Evolutionary conservation across 148 eudicot species (phyloP).

Genomic region (Camellia granthamiana): DNA sequence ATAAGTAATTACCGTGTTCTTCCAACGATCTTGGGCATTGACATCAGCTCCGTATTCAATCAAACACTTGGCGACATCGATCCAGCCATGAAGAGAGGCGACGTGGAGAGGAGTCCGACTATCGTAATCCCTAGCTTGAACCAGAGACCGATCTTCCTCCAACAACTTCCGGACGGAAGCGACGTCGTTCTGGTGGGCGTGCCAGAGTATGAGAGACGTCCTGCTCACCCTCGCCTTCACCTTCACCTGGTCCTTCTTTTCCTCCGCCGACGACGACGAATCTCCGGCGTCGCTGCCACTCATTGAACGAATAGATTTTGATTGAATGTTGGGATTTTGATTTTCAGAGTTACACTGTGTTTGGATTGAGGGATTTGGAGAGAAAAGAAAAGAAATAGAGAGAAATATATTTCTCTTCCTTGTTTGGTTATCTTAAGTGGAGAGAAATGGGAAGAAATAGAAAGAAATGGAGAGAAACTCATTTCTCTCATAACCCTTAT

Average conservation of each 20-base stretch:
- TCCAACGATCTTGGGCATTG: slow-evolving; percentile 97
- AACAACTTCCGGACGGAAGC: slow-evolving; percentile 69
- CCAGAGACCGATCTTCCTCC: slow-evolving; percentile 72
- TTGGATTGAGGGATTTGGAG: too few relatives aligned
- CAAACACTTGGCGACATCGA: slow-evolving; percentile 74
- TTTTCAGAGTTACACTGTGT: background rate
- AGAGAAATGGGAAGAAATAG: too few relatives aligned
- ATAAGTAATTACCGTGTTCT: slow-evolving; percentile 54
- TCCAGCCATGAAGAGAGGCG: slow-evolving; percentile 90
- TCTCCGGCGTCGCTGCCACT: slow-evolving; percentile 55
- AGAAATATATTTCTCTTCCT: too few relatives aligned
- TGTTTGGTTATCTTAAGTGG: too few relatives aligned
- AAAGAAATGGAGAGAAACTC: too few relatives aligned
- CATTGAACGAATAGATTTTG: slow-evolving; percentile 27
- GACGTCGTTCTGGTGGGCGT: slow-evolving; percentile 89
- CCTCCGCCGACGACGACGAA: slow-evolving; percentile 23
- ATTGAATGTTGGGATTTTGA: background rate
- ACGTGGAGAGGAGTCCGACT: slow-evolving; percentile 89
- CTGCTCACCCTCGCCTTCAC: slow-evolving; percentile 70
- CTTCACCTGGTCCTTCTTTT: slow-evolving; percentile 62
- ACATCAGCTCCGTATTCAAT: slow-evolving; percentile 80
- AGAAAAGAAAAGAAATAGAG: too few relatives aligned
- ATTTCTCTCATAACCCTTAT: too few relatives aligned
- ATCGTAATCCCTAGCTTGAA: slow-evolving; percentile 84
- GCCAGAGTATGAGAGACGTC: slow-evolving; percentile 90